Conservation (phyloP, 1,284 basidiomycete genomes). For the Fomitiporia mediterranea region DNA sequence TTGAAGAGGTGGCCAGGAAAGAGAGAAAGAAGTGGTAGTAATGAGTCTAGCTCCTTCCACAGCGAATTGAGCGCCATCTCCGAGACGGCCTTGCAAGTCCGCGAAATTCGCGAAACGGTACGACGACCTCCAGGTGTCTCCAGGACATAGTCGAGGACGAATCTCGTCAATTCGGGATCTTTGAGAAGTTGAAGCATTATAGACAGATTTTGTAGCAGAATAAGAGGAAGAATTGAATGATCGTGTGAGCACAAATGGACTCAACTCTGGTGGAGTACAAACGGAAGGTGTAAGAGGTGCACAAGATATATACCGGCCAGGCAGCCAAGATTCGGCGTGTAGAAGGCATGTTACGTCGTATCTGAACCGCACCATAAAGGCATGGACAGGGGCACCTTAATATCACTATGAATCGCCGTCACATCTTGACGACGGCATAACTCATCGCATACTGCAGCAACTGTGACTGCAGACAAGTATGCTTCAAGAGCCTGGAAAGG, state of each 20-base stretch:
- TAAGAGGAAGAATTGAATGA: conserved; percentile 21
- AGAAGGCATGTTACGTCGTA: conserved; percentile 9
- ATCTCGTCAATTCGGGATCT: conserved; percentile 56
- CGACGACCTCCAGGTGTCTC: conserved; percentile 62
- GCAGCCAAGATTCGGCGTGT: conserved; percentile 2
- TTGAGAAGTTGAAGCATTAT: conserved; percentile 56
- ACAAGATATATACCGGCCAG: not conserved
- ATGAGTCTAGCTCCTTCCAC: conserved; percentile 73
- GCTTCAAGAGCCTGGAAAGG: conserved; percentile 2
- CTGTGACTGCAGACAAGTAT: not conserved
- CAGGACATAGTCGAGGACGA: conserved; percentile 62
- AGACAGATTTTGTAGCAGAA: conserved; percentile 32
- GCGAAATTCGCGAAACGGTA: conserved; percentile 59
- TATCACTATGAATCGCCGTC: not conserved
- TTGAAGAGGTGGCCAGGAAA: conserved; percentile 65
- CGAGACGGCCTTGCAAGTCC: conserved; percentile 65
- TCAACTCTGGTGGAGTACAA: not conserved
- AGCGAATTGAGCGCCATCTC: conserved; percentile 68
- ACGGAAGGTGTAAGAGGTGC: not conserved
- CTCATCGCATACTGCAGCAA: conserved; percentile 1
- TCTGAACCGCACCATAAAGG: not conserved
- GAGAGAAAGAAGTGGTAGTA: conserved; percentile 62
- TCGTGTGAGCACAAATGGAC: not conserved
- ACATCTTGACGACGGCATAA: not conserved
- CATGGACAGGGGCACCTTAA: conserved; percentile 5